Percentiles rank a stretch among this genome's conserved stretches.
These are phyloP conservation scores for Sinapis alba DNA, from an alignment of 441 rosid genomes.

Conservation along the genomic window DNA sequence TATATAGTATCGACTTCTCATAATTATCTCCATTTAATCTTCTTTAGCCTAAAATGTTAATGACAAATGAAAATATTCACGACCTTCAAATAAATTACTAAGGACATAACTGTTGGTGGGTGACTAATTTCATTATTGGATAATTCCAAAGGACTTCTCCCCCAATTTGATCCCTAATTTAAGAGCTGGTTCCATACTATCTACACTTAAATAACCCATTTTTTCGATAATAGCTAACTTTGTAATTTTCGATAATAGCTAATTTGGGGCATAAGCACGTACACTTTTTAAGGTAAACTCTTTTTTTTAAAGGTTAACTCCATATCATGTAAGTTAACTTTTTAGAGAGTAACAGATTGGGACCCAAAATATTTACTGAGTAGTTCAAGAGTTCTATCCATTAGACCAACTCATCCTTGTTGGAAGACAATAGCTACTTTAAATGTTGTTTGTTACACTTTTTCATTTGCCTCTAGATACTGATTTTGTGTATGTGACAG, in stretches of 20 bases:
- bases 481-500: not conserved
- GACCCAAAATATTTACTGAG: not conserved
- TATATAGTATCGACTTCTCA: constrained; percentile 22
- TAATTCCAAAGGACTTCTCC: not conserved
- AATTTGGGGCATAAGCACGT: not conserved
- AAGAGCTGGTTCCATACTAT: not conserved
- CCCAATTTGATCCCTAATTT: not conserved
- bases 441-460: not conserved
- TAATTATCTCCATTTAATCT: constrained; percentile 7
- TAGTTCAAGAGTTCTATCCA: not conserved
- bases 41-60: not conserved
- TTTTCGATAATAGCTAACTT: too few relatives aligned
- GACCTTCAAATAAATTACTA: not conserved
- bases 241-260: not conserved
- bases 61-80: not conserved
- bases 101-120: not conserved
- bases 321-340: not conserved
- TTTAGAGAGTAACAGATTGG: not conserved
- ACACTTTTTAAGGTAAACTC: not conserved
- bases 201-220: not conserved
- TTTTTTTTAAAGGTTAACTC: too few relatives aligned
- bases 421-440: not conserved
- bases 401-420: not conserved
- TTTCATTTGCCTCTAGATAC: not conserved
- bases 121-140: not conserved